These are phyloP conservation scores for Gymnopilus dilepis DNA, from an alignment of 768 basidiomycete species.

Conservation along the genomic window DNA sequence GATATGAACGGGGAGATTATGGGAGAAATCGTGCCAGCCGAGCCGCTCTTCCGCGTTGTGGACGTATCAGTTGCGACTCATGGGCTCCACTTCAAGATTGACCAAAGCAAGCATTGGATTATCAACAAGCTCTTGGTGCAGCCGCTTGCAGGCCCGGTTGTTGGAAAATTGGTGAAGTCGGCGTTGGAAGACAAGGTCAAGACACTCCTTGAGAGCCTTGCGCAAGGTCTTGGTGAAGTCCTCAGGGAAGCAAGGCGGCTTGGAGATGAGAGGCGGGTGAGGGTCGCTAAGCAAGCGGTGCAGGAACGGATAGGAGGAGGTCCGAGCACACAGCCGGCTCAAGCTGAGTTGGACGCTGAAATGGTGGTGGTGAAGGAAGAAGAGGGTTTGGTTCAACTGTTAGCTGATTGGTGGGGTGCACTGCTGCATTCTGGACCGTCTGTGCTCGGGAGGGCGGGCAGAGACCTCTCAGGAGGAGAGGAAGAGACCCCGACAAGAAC, in stretches of 20 bases:
- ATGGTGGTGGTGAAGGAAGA: conserved; percentile 9
- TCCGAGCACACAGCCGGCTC: background rate
- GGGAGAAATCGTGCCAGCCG: conserved; percentile 1
- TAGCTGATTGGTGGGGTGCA: conserved; percentile 36
- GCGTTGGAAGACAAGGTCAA: conserved; percentile 35
- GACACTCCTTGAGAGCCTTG: conserved; percentile 30
- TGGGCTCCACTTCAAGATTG: conserved; percentile 36
- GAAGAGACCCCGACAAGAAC: conserved; percentile 22
- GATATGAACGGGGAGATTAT: background rate
- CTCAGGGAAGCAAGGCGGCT: conserved; percentile 28
- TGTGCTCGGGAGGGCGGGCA: conserved; percentile 25
- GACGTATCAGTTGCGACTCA: conserved; percentile 34
- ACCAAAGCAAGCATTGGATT: conserved; percentile 44
- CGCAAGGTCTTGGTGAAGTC: conserved; percentile 33
- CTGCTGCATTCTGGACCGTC: conserved; percentile 29
- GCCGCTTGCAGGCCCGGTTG: conserved; percentile 38
- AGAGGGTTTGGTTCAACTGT: conserved; percentile 20
- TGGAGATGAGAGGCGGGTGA: conserved; percentile 13
- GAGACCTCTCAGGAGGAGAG: conserved; percentile 15
- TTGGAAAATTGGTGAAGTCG: conserved; percentile 31
- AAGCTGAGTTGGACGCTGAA: background rate
- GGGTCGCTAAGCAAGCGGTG: conserved; percentile 1
- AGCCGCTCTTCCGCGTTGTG: conserved; percentile 37
- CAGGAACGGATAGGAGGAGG: conserved; percentile 7
- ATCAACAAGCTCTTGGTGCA: conserved; percentile 42